Evolutionary conservation across 1,284 basidiomycete species (phyloP), one percentile per base, ranked within the genome.

Genomic region (Melanopsichium pennsylvanicum): DNA sequence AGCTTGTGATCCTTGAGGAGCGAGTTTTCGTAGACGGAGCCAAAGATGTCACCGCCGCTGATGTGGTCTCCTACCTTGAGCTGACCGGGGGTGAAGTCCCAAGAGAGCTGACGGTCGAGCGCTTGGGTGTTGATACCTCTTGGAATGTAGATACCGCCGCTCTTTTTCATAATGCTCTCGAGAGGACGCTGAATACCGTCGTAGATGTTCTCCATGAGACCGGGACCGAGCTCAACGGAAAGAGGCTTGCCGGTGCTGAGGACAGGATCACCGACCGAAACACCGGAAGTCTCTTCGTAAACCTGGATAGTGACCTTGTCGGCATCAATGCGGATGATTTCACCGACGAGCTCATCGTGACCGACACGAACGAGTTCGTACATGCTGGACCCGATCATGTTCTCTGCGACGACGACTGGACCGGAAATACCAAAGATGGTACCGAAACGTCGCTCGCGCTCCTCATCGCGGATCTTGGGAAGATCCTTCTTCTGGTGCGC

Each of bases 181-280:
- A 86, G 82, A 13, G 76, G 64, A 52, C 79, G 70, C 60, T 80
- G 78, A 49, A 79, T 80, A 42, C 70, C 72, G 36, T 97, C 94
- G 78, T 97, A 94, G 79, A 98, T 98, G 83, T 98, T 97, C 34
- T 89, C 89, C 95, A 98, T 97, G 58, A 98, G 85, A 58, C 94
- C 94, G 79, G 95, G 95, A 49, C 95, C 95, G 40, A 99, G 87
- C 82, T 99, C 95, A 60, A 98, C 96, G 81, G 90, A 93, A 52
- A 99, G 87, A 32, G 95, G 95, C 83, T 98, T 98, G 59, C 95
- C 95, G 36, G 95, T 98, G 58, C 94, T 87, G 79, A 99, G 84
- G 13, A 99, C 96, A 51, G 95, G 95, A 84, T 99, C 95, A 37
- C 95, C 95, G 55, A 98, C 93, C 15, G 93, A 96, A 46, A 99